Evolutionary conservation across 768 basidiomycete genomes (phyloP).

Genomic region (Termitomyces sp.): DNA sequence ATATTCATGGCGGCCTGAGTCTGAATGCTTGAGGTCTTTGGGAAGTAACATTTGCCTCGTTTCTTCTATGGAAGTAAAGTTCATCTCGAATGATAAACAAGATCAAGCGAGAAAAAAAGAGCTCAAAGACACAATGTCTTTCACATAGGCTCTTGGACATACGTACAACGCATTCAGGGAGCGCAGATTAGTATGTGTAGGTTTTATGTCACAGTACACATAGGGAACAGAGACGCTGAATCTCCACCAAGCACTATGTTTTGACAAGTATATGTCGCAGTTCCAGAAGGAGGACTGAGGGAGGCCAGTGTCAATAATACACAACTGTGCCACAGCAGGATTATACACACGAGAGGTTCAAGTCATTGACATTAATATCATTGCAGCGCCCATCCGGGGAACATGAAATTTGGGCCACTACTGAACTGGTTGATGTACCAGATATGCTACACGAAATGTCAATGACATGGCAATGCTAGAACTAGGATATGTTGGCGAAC

Average conservation of each 20-base stretch:
- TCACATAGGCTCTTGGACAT: not conserved
- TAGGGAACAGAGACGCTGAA: constrained; percentile 37
- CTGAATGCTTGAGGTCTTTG: constrained; percentile 3
- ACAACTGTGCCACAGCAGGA: not conserved
- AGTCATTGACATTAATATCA: constrained; percentile 40
- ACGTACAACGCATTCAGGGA: not conserved
- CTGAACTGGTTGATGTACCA: constrained; percentile 48
- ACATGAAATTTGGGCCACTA: constrained; percentile 51
- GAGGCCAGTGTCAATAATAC: not conserved
- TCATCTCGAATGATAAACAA: not conserved
- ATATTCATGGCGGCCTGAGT: constrained; percentile 6
- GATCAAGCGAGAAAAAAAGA: not conserved
- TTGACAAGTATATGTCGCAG: constrained; percentile 44
- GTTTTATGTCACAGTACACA: constrained; percentile 27
- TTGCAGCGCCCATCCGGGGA: constrained; percentile 49
- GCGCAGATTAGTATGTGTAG: not conserved
- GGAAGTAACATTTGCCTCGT: not conserved
- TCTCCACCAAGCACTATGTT: constrained; percentile 45
- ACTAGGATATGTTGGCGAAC: constrained; percentile 21
- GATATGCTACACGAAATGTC: constrained; percentile 35
- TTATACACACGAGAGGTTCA: constrained; percentile 36
- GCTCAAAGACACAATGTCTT: not conserved
- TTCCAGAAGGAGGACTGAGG: constrained; percentile 33
- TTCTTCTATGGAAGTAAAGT: not conserved
- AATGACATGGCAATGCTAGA: not conserved